Conservation (phyloP, 495 filamentous ascomycete genomes). For the Neurospora sp. region DNA sequence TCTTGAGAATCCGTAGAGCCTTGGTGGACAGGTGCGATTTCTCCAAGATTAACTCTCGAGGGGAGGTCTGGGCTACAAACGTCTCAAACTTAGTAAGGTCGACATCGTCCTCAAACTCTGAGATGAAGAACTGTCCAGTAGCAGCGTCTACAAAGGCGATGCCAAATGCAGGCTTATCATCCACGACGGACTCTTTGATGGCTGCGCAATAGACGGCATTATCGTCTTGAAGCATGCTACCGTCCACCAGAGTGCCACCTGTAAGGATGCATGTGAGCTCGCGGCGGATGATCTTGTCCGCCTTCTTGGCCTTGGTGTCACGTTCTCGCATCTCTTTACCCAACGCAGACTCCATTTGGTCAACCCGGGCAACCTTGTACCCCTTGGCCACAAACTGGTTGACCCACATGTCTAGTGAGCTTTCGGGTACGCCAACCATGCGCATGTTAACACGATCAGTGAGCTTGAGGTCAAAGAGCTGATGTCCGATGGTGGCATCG, state of each 20-base stretch:
- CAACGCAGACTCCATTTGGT: constrained; percentile 89
- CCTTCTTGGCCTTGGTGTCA: constrained; percentile 46
- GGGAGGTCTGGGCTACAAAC: constrained; percentile 84
- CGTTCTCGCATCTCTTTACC: constrained; percentile 98
- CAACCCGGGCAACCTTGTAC: constrained; percentile 91
- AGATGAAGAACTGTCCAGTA: constrained; percentile 87
- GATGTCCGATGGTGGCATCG: constrained; percentile 93
- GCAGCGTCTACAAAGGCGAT: constrained; percentile 93
- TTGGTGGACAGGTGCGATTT: constrained; percentile 77
- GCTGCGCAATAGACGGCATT: constrained; percentile 96
- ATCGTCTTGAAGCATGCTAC: constrained; percentile 94
- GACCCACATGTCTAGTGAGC: constrained; percentile 82
- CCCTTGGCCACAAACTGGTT: constrained; percentile 92
- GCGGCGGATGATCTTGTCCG: constrained; percentile 86
- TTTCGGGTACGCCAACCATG: constrained; percentile 91
- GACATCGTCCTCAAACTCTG: constrained; percentile 83
- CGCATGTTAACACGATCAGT: constrained; percentile 99
- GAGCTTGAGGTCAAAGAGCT: constrained; percentile 94
- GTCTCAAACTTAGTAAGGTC: constrained; percentile 98
- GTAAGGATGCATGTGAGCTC: constrained; percentile 90
- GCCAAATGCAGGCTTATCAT: constrained; percentile 75
- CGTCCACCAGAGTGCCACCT: constrained; percentile 85
- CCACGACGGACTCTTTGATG: constrained; percentile 77
- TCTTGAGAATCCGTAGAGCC: constrained; percentile 88
- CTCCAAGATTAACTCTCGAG: constrained; percentile 83